Evolutionary conservation across 805 yeast genomes (phyloP), one percentile per base, ranked within the genome.

Genomic region (Nakazawaea ishiwadae): DNA sequence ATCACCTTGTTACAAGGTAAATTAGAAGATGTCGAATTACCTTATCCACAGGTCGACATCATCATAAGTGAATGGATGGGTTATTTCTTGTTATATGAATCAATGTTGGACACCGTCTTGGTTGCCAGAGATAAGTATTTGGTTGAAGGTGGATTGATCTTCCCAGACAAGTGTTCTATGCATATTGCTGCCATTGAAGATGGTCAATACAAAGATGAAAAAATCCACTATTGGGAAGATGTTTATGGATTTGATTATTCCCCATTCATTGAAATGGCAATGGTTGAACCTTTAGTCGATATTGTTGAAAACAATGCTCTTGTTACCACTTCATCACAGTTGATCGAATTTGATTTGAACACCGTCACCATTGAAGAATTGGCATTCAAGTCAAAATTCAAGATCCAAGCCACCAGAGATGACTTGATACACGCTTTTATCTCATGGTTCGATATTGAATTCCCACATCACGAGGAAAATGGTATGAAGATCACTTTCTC

Each of bases 31-130:
- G 86, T 95, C 43, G 73, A 63, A 33, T 69, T 93, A 52, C 98
- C 98, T 30, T 90, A 74, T 50, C 79, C 80, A 42, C 71, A 84
- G 59, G 99, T 93, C 42, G 99, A 93, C 60, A 91, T 93, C 53
- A 93, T 93, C 51, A 81, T 93, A 46, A 81, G 93, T 49, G 99
- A 93, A 65, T 93, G 99, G 99, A 93, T 93, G 99, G 99, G 99
- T 14, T 93, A 93, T 64, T 93, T 93, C 57, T 65, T 95, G 52
- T 72, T 95, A 43, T 93, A 91, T 60, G 99, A 93, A 72, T 86
- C 96, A 47, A 93, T 93, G 99, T 75, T 93, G 61, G 98, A 93
- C 64, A 88, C 98, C 20, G 99, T 93, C 20, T 69, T 93, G 51
- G 78, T 77, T 52, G 99, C 99, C 27, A 79, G 99, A 66, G 99